Conservation (phyloP, 2,329 filamentous ascomycete species). For the Plectosphaerella plurivora region DNA sequence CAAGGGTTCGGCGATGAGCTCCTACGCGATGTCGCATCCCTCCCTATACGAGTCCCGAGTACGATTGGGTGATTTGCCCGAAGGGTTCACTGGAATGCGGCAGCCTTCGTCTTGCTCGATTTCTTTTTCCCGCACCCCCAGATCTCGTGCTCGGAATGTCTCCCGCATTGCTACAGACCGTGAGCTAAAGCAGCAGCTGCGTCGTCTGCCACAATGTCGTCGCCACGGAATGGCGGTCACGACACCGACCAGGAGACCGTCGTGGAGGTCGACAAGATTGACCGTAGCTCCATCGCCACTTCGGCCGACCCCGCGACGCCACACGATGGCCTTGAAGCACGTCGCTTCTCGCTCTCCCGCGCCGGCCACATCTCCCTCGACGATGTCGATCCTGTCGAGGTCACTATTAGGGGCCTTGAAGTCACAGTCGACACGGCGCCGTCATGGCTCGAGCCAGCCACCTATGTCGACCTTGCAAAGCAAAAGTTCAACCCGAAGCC, state of each 20-base stretch:
- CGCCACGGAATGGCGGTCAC: background rate
- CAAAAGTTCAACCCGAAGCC: slow-evolving; percentile 29
- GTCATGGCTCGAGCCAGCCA: slow-evolving; percentile 43
- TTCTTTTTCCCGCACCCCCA: background rate
- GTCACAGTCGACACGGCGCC: slow-evolving; percentile 57
- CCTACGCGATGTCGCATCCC: background rate
- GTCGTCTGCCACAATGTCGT: too few species aligned
- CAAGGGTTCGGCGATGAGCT: background rate
- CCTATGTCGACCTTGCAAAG: slow-evolving; percentile 36
- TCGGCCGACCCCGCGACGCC: slow-evolving; percentile 18
- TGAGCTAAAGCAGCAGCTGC: too few species aligned
- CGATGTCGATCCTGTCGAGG: slow-evolving; percentile 51
- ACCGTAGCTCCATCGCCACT: slow-evolving; percentile 26
- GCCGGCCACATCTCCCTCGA: slow-evolving; percentile 36
- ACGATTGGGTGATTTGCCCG: too few species aligned
- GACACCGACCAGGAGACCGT: background rate
- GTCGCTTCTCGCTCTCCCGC: slow-evolving; percentile 23
- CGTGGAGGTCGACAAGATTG: slow-evolving; percentile 24
- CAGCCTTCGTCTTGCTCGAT: background rate
- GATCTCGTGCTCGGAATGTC: too few species aligned
- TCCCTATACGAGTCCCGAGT: background rate
- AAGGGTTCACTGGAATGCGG: too few species aligned
- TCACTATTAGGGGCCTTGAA: slow-evolving; percentile 48
- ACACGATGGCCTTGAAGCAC: slow-evolving; percentile 7
- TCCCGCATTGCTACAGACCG: too few species aligned